These are phyloP conservation scores for Wickerhamomyces kurtzmanii DNA, from an alignment of 805 yeast species.

Conservation along the genomic window DNA sequence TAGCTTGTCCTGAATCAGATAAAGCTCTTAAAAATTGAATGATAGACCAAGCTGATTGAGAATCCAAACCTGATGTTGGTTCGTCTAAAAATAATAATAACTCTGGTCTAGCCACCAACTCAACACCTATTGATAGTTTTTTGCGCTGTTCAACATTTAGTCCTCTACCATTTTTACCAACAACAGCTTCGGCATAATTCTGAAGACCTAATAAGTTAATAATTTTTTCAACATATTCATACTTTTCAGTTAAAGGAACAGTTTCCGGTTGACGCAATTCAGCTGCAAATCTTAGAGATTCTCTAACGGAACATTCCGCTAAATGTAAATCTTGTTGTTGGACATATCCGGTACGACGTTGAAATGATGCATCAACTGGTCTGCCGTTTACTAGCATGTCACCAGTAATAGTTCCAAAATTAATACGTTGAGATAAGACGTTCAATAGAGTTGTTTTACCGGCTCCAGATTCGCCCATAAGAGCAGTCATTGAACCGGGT, in stretches of 20 bases:
- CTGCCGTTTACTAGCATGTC: conserved; percentile 46
- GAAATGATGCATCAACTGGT: conserved; percentile 36
- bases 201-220: conserved; percentile 77
- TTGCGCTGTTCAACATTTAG: conserved; percentile 37
- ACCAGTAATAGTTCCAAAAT: conserved; percentile 45
- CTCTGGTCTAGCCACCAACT: conserved; percentile 41
- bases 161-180: conserved; percentile 79
- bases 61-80: conserved; percentile 44
- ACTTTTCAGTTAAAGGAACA: conserved; percentile 68
- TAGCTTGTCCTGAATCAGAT: conserved; percentile 38
- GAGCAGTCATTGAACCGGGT: conserved; percentile 51
- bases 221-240: conserved; percentile 74
- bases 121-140: conserved; percentile 34
- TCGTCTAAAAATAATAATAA: conserved; percentile 37
- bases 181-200: conserved; percentile 71
- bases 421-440: conserved; percentile 39
- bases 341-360: conserved; percentile 45
- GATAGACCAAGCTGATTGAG: conserved; percentile 43
- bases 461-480: conserved; percentile 61
- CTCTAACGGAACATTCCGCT: conserved; percentile 22
- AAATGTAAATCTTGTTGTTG: conserved; percentile 48
- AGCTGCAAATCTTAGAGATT: conserved; percentile 36
- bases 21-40: conserved; percentile 32
- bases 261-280: conserved; percentile 57
- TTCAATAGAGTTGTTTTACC: conserved; percentile 53